phyloP scores from a whole-genome alignment of 768 basidiomycete genomes.

The Termitomyces sp. region DNA sequence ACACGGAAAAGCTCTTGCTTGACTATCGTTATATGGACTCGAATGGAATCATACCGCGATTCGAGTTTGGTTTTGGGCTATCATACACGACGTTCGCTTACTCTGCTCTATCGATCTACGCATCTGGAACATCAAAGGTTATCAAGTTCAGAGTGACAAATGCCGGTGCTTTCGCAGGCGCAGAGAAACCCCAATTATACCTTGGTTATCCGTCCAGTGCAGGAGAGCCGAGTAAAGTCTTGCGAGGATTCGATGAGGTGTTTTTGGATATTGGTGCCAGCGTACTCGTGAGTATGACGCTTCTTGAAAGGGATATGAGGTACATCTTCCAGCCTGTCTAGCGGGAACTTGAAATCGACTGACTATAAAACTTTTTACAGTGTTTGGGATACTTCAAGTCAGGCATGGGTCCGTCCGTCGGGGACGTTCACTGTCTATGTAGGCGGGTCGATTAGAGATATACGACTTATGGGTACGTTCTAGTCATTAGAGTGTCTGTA shows the following conservation, averaged over 20 bases:
- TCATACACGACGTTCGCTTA: conserved; percentile 72
- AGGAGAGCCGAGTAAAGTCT: conserved; percentile 44
- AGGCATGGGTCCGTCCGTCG: conserved; percentile 45
- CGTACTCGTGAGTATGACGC: conserved; percentile 29
- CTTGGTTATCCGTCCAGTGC: conserved; percentile 41
- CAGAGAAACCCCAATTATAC: conserved; percentile 54
- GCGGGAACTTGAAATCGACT: conserved; percentile 43
- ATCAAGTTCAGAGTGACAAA: conserved; percentile 45
- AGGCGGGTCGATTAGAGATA: conserved; percentile 49
- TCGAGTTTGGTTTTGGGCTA: conserved; percentile 69
- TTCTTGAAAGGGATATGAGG: conserved; percentile 43
- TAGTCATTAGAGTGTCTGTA: background rate
- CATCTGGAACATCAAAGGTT: conserved; percentile 27
- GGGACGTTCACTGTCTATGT: conserved; percentile 51
- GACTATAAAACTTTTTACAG: conserved; percentile 16
- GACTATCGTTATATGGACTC: conserved; percentile 68
- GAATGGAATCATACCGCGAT: conserved; percentile 47
- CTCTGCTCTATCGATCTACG: conserved; percentile 40
- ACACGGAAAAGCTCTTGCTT: conserved; percentile 58
- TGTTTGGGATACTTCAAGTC: conserved; percentile 50
- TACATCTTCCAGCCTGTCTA: conserved; percentile 40
- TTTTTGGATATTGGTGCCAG: conserved; percentile 32
- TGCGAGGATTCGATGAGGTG: conserved; percentile 50
- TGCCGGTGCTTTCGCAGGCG: conserved; percentile 41
- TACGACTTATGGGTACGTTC: conserved; percentile 33